Conservation (phyloP, 2,329 filamentous ascomycete species). For the Fusarium cyanostomum region DNA sequence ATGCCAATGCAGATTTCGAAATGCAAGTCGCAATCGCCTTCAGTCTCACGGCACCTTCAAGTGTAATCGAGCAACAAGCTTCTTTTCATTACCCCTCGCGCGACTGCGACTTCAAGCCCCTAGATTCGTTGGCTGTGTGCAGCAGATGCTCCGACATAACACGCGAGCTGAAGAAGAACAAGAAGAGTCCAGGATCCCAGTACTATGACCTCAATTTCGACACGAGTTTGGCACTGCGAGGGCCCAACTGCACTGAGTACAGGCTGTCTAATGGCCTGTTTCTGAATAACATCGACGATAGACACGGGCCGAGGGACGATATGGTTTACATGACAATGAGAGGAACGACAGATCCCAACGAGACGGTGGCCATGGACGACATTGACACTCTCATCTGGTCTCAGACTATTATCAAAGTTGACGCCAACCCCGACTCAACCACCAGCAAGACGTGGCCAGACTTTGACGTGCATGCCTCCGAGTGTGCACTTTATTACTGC, state of each 20-base stretch:
- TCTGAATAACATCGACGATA: slow-evolving; percentile 16
- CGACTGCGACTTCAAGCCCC: slow-evolving; percentile 5
- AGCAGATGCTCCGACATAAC: slow-evolving; percentile 15
- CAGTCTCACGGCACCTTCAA: slow-evolving; percentile 1
- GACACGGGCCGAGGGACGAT: not conserved
- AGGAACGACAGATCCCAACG: slow-evolving; percentile 10
- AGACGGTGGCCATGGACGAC: slow-evolving; percentile 15
- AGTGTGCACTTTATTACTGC: slow-evolving; percentile 32
- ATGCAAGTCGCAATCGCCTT: slow-evolving; percentile 22
- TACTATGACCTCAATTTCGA: not conserved
- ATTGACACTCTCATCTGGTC: slow-evolving; percentile 30
- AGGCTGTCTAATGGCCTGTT: slow-evolving; percentile 12
- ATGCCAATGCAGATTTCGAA: slow-evolving; percentile 16
- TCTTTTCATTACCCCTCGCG: not conserved
- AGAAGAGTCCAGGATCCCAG: not conserved
- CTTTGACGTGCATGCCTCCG: slow-evolving; percentile 6
- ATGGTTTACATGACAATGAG: slow-evolving; percentile 29
- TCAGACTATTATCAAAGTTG: slow-evolving; percentile 20
- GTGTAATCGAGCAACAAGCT: slow-evolving; percentile 2
- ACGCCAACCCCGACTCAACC: not conserved
- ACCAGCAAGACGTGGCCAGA: slow-evolving; percentile 10
- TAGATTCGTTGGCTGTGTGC: slow-evolving; percentile 15
- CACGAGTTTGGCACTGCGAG: not conserved
- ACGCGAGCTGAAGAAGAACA: not conserved
- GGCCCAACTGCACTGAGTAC: not conserved